Evolutionary conservation across 495 filamentous ascomycete species (phyloP).

Genomic region (Staphylotrichum longicolle): DNA sequence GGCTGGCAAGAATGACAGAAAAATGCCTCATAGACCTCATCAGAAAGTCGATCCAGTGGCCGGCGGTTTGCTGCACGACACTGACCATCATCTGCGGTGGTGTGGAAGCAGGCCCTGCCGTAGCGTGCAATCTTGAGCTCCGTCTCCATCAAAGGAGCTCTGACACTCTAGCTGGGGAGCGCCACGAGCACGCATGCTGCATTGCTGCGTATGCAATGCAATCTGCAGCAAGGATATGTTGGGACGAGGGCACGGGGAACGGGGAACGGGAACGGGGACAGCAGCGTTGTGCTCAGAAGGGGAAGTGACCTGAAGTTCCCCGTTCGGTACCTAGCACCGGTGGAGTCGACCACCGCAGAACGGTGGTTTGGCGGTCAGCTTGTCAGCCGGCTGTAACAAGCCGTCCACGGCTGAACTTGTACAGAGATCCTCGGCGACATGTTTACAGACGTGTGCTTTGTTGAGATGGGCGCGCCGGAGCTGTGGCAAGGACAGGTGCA

Average conservation of each 20-base stretch:
- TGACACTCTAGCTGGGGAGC: slow-evolving; percentile 1
- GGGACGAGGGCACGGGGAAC: background rate
- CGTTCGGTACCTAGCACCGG: too few species aligned
- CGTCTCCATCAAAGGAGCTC: background rate
- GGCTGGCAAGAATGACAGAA: slow-evolving; percentile 6
- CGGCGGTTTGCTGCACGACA: slow-evolving; percentile 20
- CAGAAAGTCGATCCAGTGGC: slow-evolving; percentile 1
- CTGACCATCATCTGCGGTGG: slow-evolving; percentile 12
- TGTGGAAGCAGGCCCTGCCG: background rate
- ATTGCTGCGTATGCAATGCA: slow-evolving; percentile 14
- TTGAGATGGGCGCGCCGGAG: background rate
- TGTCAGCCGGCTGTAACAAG: background rate
- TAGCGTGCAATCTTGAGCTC: slow-evolving; percentile 12
- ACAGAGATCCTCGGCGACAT: too few species aligned
- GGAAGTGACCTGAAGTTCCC: background rate
- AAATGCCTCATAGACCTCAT: slow-evolving; percentile 24
- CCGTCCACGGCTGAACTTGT: too few species aligned
- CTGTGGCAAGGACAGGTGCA: background rate
- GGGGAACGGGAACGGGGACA: background rate
- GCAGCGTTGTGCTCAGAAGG: background rate
- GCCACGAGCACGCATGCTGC: slow-evolving; percentile 6
- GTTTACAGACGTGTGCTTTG: too few species aligned
- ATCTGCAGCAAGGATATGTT: slow-evolving; percentile 11
- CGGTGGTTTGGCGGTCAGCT: slow-evolving; percentile 14
- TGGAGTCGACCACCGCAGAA: background rate